Conservation (phyloP, 768 basidiomycete species). For the Grammothele lineata region DNA sequence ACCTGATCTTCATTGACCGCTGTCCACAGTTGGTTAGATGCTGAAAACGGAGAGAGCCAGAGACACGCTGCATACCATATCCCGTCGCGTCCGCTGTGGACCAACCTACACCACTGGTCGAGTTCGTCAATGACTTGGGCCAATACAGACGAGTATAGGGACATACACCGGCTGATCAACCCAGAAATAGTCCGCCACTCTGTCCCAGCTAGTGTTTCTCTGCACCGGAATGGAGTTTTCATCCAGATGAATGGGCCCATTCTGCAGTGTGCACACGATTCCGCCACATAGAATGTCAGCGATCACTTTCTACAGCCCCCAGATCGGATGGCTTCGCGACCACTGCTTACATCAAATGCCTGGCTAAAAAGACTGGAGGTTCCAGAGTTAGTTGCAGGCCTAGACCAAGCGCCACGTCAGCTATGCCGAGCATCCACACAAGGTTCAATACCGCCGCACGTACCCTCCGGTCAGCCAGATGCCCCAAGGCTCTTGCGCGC, state of each 20-base stretch:
- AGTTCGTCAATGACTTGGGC: too few species aligned
- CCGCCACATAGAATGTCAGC: too few species aligned
- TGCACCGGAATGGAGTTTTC: slow-evolving; percentile 36
- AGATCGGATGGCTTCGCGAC: too few species aligned
- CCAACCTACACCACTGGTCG: slow-evolving; percentile 56
- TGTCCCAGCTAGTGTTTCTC: slow-evolving; percentile 57
- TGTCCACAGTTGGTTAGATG: too few species aligned
- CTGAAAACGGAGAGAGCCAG: too few species aligned
- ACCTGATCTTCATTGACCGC: slow-evolving; percentile 55
- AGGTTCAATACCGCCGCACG: background rate
- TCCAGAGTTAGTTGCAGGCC: slow-evolving; percentile 44
- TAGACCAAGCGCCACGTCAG: background rate
- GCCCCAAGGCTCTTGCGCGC: slow-evolving; percentile 28
- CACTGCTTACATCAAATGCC: slow-evolving; percentile 44
- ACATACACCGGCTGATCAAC: slow-evolving; percentile 66
- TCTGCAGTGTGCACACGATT: too few species aligned
- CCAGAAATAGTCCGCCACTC: slow-evolving; percentile 64
- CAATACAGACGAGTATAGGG: background rate
- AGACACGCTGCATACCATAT: slow-evolving; percentile 46
- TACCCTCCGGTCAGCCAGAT: slow-evolving; percentile 36
- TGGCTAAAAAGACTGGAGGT: slow-evolving; percentile 65
- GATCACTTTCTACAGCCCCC: too few species aligned
- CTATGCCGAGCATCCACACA: too few species aligned
- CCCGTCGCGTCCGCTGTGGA: slow-evolving; percentile 60
- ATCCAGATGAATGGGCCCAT: slow-evolving; percentile 62